phyloP scores from a whole-genome alignment of 768 basidiomycete species.

The Russula griseocarnosa region DNA sequence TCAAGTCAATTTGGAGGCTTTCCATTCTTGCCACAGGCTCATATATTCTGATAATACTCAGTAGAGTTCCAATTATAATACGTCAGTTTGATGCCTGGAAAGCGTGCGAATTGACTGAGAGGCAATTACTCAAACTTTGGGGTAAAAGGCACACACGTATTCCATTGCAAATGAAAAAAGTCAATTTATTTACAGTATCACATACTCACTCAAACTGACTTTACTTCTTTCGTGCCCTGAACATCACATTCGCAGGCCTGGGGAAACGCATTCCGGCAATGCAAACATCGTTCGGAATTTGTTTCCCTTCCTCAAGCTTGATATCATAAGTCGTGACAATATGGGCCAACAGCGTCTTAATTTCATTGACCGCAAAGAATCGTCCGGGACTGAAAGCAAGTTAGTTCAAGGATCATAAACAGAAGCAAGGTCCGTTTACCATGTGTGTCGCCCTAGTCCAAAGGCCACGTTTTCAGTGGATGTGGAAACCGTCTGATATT shows the following conservation, averaged over 20 bases:
- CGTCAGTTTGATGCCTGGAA: too few relatives aligned
- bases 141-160: too few relatives aligned
- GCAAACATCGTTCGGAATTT: background rate
- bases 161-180: too few relatives aligned
- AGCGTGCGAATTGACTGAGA: too few relatives aligned
- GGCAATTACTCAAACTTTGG: too few relatives aligned
- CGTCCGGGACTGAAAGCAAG: background rate
- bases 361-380: background rate
- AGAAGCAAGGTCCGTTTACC: background rate
- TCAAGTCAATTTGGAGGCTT: too few relatives aligned
- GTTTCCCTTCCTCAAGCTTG: background rate
- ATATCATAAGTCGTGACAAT: background rate
- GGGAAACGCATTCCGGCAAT: background rate
- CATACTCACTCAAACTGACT: background rate
- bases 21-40: too few relatives aligned
- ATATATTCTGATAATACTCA: too few relatives aligned
- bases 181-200: too few relatives aligned
- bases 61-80: too few relatives aligned
- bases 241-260: background rate
- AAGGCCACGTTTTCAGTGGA: background rate
- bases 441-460: slow-evolving; percentile 2
- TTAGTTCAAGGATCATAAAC: background rate
- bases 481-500: background rate
- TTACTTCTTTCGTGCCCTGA: background rate
- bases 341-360: background rate